These are phyloP conservation scores for Puccinia polysora DNA, from an alignment of 1,284 basidiomycete species.

Conservation along the genomic window DNA sequence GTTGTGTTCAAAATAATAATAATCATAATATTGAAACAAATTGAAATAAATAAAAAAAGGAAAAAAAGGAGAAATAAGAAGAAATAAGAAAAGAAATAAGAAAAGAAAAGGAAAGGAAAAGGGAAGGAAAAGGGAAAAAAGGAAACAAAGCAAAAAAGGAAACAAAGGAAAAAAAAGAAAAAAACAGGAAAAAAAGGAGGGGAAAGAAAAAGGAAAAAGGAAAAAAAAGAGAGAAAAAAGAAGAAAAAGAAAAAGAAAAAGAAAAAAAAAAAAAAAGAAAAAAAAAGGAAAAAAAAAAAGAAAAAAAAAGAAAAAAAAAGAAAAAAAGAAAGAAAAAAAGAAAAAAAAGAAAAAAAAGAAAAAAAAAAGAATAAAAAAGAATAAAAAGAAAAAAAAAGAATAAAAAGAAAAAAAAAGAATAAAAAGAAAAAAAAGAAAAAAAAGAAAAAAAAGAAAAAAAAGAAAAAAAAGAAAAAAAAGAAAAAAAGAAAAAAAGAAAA, in stretches of 20 bases:
- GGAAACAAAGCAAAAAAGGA: background rate
- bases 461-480: background rate
- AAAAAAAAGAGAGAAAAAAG: background rate
- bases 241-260: background rate
- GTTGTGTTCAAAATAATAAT: background rate
- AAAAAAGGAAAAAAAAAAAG: background rate
- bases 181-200: conserved; percentile 1
- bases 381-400: background rate
- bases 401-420: background rate
- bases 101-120: background rate
- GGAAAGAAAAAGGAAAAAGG: background rate
- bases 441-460: background rate
- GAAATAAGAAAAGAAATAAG: background rate
- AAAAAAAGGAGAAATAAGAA: background rate
- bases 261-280: background rate
- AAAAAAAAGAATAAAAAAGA: background rate
- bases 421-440: background rate
- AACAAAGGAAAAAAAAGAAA: background rate
- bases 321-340: background rate
- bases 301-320: background rate
- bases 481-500: background rate
- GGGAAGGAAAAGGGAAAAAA: background rate
- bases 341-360: background rate
- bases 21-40: background rate
- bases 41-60: background rate